Conservation (phyloP, 2,329 filamentous ascomycete species). For the Phaeosphaeria sp. region DNA sequence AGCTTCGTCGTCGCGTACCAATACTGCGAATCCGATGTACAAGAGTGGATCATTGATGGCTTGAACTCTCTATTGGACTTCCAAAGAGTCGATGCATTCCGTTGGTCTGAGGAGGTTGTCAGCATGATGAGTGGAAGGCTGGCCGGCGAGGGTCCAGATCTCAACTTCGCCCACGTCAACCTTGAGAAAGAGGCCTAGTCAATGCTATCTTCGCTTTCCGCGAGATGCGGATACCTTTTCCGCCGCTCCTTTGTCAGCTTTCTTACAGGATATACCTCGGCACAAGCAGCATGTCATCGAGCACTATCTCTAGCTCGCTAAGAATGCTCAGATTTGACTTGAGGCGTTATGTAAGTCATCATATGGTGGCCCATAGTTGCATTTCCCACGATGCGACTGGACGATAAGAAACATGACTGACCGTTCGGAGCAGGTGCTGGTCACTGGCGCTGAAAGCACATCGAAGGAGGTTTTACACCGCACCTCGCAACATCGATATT, state of each 20-base stretch:
- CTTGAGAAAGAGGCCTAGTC: background rate
- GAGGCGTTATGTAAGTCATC: background rate
- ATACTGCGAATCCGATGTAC: slow-evolving; percentile 30
- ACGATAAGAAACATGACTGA: background rate
- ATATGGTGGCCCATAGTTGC: background rate
- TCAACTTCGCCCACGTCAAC: background rate
- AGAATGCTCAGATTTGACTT: background rate
- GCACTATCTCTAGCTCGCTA: background rate
- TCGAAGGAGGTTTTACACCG: background rate
- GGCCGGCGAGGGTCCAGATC: slow-evolving; percentile 13
- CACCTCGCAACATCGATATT: background rate
- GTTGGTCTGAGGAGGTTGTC: slow-evolving; percentile 38
- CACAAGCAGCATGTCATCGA: background rate
- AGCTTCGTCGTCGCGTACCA: slow-evolving; percentile 44
- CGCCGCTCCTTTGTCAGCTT: background rate
- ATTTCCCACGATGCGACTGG: background rate
- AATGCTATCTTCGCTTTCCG: background rate
- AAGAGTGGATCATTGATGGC: slow-evolving; percentile 34
- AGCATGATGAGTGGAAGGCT: slow-evolving; percentile 34
- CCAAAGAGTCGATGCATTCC: slow-evolving; percentile 33
- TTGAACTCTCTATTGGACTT: slow-evolving; percentile 37
- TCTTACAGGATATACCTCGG: background rate
- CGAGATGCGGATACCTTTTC: background rate
- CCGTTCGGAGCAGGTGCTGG: background rate
- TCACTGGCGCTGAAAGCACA: background rate